Evolutionary conservation across 208 protist genomes (phyloP).

Genomic region (Tetramitus jugosus): DNA sequence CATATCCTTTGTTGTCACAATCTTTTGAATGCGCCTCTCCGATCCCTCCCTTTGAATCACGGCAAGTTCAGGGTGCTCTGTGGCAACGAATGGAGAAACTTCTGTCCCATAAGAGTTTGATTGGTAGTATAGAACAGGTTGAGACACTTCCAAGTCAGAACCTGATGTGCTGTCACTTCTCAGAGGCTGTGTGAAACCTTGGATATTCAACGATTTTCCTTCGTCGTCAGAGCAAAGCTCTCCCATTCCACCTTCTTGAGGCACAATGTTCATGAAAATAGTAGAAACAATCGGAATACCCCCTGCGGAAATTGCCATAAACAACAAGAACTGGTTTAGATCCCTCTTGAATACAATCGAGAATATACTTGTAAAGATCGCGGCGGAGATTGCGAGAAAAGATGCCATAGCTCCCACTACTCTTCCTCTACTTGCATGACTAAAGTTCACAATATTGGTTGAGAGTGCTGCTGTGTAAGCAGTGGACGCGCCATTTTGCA

Average conservation of each 20-base stretch:
- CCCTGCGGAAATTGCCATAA: not conserved
- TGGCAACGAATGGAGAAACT: too few species aligned
- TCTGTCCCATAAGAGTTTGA: too few species aligned
- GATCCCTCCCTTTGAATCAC: too few species aligned
- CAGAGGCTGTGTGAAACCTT: too few species aligned
- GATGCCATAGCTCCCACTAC: not conserved
- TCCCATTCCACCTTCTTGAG: not conserved
- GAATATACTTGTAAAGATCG: not conserved
- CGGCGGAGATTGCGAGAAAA: not conserved
- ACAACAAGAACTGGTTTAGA: not conserved
- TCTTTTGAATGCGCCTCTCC: too few species aligned
- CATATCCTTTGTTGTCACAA: too few species aligned
- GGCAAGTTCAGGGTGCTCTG: too few species aligned
- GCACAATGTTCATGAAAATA: not conserved
- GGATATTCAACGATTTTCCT: not conserved
- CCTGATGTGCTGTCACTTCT: too few species aligned
- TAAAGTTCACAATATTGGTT: not conserved
- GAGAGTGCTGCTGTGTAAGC: not conserved
- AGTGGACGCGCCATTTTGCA: not conserved
- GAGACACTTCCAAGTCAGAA: too few species aligned
- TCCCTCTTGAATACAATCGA: not conserved
- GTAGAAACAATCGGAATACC: not conserved
- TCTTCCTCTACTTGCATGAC: not conserved
- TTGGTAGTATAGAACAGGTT: too few species aligned
- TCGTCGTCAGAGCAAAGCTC: not conserved